phyloP scores from a whole-genome alignment of 1,284 basidiomycete genomes.

The Leccinum huronense region DNA sequence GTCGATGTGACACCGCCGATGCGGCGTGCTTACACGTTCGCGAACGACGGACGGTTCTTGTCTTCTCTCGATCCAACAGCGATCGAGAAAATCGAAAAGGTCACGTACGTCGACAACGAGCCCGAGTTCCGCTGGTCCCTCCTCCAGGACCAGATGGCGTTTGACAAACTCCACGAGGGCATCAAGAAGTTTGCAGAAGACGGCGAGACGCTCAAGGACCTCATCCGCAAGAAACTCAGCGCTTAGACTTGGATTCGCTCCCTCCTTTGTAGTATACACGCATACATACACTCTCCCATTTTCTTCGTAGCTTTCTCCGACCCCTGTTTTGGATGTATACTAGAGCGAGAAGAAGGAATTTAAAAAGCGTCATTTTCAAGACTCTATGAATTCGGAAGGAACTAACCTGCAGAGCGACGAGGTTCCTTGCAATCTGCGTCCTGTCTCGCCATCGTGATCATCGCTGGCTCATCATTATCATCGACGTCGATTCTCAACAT shows the following conservation, averaged over 20 bases:
- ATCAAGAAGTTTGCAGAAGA: conserved; percentile 98
- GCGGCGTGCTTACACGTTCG: neutral
- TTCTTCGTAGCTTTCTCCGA: neutral
- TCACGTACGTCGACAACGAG: conserved; percentile 89
- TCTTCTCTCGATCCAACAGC: conserved; percentile 31
- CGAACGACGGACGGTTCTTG: neutral
- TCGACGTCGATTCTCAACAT: neutral
- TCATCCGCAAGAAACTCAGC: conserved; percentile 78
- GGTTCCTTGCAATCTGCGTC: no score
- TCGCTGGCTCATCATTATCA: neutral
- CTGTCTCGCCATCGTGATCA: neutral
- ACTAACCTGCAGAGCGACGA: neutral
- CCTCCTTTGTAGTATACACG: neutral
- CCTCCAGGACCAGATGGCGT: conserved; percentile 91
- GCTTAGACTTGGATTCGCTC: conserved; percentile 14
- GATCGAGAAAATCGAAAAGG: conserved; percentile 68
- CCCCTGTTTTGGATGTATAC: neutral
- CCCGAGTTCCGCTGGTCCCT: conserved; percentile 94
- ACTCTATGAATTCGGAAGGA: neutral
- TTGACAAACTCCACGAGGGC: conserved; percentile 96
- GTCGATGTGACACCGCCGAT: neutral
- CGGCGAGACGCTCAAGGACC: conserved; percentile 82
- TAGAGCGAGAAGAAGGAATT: neutral
- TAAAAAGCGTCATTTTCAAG: neutral
- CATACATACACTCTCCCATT: neutral